Evolutionary conservation across 139 green algal species (phyloP), one percentile per base, ranked within the genome.

Genomic region (Auxenochlorella pyrenoidosa): DNA sequence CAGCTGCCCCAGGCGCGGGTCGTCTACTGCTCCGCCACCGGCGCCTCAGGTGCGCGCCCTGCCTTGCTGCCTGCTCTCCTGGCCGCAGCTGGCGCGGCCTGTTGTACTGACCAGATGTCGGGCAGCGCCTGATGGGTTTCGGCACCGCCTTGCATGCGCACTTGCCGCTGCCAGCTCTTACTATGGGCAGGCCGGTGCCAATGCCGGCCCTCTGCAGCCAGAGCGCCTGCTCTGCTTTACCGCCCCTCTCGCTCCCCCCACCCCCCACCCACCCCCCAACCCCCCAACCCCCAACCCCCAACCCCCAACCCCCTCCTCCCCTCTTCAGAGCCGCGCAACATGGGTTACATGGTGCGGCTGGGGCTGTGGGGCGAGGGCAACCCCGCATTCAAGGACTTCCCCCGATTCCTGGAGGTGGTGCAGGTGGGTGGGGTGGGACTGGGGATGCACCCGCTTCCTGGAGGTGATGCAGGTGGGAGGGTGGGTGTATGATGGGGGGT

Each of bases 11-110:
- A 71, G 8, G 95, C 95, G 1, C 85, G 95, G 0, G 91, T 97
- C n/a, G 93, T 98, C 36, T 98, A 98, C 90, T 97, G 93, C 94
- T 93, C 85, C 18, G 95, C 95, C 54, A 98, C 95, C 24, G 95
- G 91, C 22, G 94, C 94, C 13, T 94, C 90, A 30, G 92, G 95
- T 90, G 93, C 94, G 36, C 87, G 0, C 10, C 15, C 18, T 63
- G 72, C 36, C 18, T n/a, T 12, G 5, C 38, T 59, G 8, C 24
- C 4, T 10, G 1, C 26, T 36, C 13, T 71, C 21, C 24, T 18
- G 60, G 15, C 60, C 18, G 15, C 60, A 28, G 22, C 60, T 68
- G 15, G n/a, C n/a, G n/a, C n/a, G n/a, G n/a, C n/a, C n/a, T n/a
- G n/a, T n/a, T n/a, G n/a, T n/a, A n/a, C n/a, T n/a, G n/a, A n/a